Conservation (phyloP, 306 rosid genomes). For the Aeschynomene evenia region DNA sequence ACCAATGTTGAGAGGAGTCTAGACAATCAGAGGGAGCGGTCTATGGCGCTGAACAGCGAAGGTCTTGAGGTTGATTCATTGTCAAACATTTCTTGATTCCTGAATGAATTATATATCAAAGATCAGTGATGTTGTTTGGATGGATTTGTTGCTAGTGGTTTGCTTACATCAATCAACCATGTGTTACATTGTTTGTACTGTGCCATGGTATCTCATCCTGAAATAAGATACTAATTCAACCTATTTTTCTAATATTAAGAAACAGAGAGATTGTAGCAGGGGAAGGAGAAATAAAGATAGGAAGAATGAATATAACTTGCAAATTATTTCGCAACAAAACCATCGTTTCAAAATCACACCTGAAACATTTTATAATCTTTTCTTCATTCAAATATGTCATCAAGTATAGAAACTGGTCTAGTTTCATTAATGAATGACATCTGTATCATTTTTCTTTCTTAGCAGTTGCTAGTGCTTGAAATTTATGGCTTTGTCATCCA, state of each 20-base stretch:
- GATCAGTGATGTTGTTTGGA: neutral
- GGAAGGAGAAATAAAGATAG: neutral
- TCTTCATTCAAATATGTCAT: neutral
- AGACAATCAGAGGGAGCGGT: slow-evolving; percentile 84
- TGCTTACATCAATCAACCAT: slow-evolving; percentile 4
- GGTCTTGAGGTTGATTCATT: slow-evolving; percentile 88
- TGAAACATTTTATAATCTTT: neutral
- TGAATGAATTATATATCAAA: slow-evolving; percentile 14
- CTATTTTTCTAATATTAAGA: neutral
- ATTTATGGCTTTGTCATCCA: neutral
- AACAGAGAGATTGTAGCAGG: neutral
- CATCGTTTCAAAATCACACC: neutral
- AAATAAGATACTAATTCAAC: neutral
- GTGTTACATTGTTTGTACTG: slow-evolving; percentile 6
- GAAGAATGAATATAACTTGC: neutral
- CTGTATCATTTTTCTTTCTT: neutral
- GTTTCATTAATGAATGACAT: neutral
- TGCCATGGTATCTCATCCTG: neutral
- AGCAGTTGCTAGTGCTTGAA: neutral
- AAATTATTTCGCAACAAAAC: neutral
- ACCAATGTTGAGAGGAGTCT: slow-evolving; percentile 72
- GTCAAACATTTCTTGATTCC: neutral
- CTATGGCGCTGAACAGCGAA: slow-evolving; percentile 93
- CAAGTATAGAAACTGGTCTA: neutral
- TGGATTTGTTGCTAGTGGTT: slow-evolving; percentile 11